Percentiles rank a stretch among this genome's conserved stretches.
Conservation (phyloP, 2,329 filamentous ascomycete species). For the Cercospora beticola region DNA sequence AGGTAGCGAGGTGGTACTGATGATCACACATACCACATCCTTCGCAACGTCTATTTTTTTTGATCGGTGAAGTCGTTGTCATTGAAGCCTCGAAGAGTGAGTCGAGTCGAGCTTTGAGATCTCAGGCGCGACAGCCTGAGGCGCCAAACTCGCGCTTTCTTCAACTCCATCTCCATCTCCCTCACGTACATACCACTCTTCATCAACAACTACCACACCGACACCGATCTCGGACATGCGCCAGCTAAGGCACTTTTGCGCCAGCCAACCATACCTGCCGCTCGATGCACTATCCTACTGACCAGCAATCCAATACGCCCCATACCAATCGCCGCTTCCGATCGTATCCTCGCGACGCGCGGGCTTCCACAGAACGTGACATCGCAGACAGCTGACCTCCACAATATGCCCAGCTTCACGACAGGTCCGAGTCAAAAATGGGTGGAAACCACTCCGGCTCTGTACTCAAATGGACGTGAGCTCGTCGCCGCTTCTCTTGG, state of each 20-base stretch:
- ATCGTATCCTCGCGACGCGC: neutral
- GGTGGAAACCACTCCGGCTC: neutral
- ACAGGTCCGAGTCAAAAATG: neutral
- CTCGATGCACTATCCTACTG: neutral
- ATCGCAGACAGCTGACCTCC: neutral
- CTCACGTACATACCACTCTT: neutral
- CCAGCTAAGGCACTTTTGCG: neutral
- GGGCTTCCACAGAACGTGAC: neutral
- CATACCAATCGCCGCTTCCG: neutral
- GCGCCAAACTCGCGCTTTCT: neutral
- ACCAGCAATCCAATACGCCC: neutral
- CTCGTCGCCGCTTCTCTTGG: constrained; percentile 11
- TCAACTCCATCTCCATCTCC: neutral
- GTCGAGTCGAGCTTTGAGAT: neutral
- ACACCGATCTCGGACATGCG: neutral
- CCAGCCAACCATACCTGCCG: neutral
- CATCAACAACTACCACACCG: neutral
- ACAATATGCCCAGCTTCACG: neutral
- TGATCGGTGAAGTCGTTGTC: neutral
- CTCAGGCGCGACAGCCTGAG: neutral
- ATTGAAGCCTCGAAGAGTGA: neutral
- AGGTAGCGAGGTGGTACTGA: neutral
- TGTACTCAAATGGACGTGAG: neutral
- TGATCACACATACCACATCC: neutral
- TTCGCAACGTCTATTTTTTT: neutral